Evolutionary conservation across 805 yeast species (phyloP), one percentile per base, ranked within the genome.

Genomic region (Pichia nakasei): DNA sequence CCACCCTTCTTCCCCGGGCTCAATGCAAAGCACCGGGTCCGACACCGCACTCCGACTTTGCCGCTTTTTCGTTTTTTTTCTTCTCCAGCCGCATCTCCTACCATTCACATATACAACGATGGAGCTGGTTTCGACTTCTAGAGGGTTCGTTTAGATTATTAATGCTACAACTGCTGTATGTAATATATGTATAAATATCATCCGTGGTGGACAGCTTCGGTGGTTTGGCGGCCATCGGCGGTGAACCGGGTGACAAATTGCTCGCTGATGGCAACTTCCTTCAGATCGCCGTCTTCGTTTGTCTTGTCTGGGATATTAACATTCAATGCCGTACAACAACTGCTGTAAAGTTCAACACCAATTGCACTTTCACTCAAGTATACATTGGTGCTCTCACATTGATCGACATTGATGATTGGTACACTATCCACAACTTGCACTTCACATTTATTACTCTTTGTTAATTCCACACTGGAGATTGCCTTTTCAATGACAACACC

Each of bases 221-320:
- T 78, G 29, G 72, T 69, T 48, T 89, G 63, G 56, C 75, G 74
- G 24, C 91, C 93, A 43, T 60, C 57, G 37, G 65, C 44, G 49
- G 85, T 68, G 17, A 75, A 27, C 34, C 42, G 69, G 64, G 87
- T 96, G 58, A 78, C 76, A 64, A 93, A 74, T 68, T 93, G 98
- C 65, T 93, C 99, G 9, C 97, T 96, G 35, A 85, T 76, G 9
- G 96, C 80, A 43, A 78, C 67, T 64, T 93, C 99, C 43, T 70
- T 75, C 64, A 75, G 80, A 60, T 91, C 96, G 33, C 78, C 86
- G 20, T 72, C 81, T 38, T 73, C 74, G 19, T 26, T 36, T 22
- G 96, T 41, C 15, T 86, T 72, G 19, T 33, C 40, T 22, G 96
- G 47, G 9, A 86, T 72, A 57, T 89, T 86, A 53, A 93, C 70